phyloP scores from a whole-genome alignment of 345 rosid species.

The Populus tremula region DNA sequence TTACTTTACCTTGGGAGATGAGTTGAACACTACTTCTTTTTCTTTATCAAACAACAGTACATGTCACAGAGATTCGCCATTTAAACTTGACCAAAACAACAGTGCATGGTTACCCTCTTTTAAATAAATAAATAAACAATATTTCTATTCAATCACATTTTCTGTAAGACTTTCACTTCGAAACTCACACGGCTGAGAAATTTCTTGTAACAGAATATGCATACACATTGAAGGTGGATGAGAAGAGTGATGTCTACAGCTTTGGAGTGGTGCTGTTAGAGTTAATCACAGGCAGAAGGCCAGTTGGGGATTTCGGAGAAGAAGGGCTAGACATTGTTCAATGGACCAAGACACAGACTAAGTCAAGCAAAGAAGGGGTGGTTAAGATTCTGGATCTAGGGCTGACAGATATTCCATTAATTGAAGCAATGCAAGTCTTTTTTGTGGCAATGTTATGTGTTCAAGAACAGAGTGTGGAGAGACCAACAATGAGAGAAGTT shows the following conservation, averaged over 20 bases:
- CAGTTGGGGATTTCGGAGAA: constrained; percentile 59
- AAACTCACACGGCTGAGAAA: neutral
- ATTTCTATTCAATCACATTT: neutral
- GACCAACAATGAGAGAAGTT: constrained; percentile 71
- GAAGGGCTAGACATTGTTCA: constrained; percentile 65
- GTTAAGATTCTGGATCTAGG: constrained; percentile 42
- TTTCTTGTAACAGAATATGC: constrained; percentile 50
- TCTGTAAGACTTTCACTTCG: no score
- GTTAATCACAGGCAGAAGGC: constrained; percentile 54
- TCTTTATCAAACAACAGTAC: constrained; percentile 4
- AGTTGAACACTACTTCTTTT: neutral
- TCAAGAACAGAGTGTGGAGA: constrained; percentile 60
- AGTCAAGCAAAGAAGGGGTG: constrained; percentile 42
- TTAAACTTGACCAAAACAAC: neutral
- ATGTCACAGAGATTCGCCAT: neutral
- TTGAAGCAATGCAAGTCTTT: constrained; percentile 53
- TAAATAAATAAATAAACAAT: neutral
- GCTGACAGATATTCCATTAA: constrained; percentile 40
- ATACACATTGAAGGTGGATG: constrained; percentile 64
- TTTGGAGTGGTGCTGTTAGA: constrained; percentile 64
- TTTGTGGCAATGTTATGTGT: constrained; percentile 61
- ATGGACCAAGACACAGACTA: constrained; percentile 43
- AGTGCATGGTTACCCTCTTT: neutral
- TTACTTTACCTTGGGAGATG: constrained; percentile 17
- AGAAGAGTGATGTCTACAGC: constrained; percentile 77